Base-by-base conservation (phyloP, 2,329 filamentous ascomycete species). In the Cordyceps pruinosa region DNA sequence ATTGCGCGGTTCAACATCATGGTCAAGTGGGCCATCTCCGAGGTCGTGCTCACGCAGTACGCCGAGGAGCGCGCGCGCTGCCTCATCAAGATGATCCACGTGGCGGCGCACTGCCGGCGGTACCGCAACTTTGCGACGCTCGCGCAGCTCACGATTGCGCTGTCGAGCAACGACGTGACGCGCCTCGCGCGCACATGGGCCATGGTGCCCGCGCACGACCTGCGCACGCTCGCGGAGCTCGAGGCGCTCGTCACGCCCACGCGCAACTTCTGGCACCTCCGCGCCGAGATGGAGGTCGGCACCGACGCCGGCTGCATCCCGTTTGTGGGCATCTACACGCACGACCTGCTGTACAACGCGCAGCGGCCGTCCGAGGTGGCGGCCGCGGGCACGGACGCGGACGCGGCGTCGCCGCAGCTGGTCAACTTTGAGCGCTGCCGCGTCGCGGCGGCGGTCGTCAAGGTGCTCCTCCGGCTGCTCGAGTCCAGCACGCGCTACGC, bases 1-100 rank as follows among this genome's bases (percentile, higher is more conserved):
- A 89, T 93, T 69, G 88, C 89, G 9, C 86, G 89, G 49, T 94
- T 94, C 76, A 94, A 94, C 69, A 83, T 94, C 61, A 88, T 93
- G 75, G 89, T 92, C 60, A 93, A 93, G 69, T 94, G 89, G 89
- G 86, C 84, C 28, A 81, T 91, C 28, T 93, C 89, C 1, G 88
- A 93, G 69, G 82, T 88, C 62, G 81, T 94, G 9, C 77, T 94
- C 48, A 94, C 88, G 0, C 82, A 86, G 61, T 76, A 85, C 57
- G 72, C 86, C 12, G 83, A 86, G 60, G 89, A 94, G 71, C 81
- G 89, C 53, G 88, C 88, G 23, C 78, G 85, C 37, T 90, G 86
- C 68, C 83, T 94, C 61, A 85, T 88, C 70, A 93, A 94, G 70
- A 87, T 82, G 68, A 89, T 94, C 59, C 89, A 93, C 73, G 89